Evolutionary conservation across 331 rosid genomes (phyloP), one percentile per base, ranked within the genome.

Genomic region (Telfairia occidentalis): DNA sequence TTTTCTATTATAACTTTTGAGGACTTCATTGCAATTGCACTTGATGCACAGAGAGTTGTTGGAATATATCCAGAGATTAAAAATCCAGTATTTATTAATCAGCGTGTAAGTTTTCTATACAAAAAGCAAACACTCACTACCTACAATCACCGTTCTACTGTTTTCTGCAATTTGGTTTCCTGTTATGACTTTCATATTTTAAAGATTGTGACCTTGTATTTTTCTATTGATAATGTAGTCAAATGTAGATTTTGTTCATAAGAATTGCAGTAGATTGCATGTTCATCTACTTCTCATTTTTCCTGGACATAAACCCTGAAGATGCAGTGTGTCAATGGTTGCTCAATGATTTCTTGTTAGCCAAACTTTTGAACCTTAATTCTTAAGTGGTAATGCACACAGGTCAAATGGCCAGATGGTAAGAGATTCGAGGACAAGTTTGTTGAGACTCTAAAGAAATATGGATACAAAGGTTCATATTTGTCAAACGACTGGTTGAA

Each of bases 41-140:
- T 95, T 79, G 87, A 90, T 28, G 96, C 98, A 35, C 82, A 85
- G 76, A 90, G 97, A 82, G 89, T 95, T 65, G 96, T 95, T 79
- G 98, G 98, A 86, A 88, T 95, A 81, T 95, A 95, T 78, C 97
- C 98, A 13, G 98, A 95, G 86, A 88, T 95, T 43, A 95, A 95
- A 85, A 82, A 81, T 76, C 97, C 98, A 21, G 93, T 91, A 38
- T 64, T 88, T 35, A 88, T 92, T 83, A 95, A 95, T 77, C 86
- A 95, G 77, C 89, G 71, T 66, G 98, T 95, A 82, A 88, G 98
- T 88, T 76, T 57, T 59, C 43, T 76, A 2, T 76, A 65, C 34
- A 37, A 55, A 55, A 74, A 32, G 24, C 3, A 18, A 70, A 30
- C 55, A 42, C 75, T 43, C 43, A 12, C 74, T 40, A 24, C 35